Percentiles rank a stretch among this genome's conserved stretches.
These are phyloP conservation scores for Toxicodendron radicans DNA, from an alignment of 345 rosid genomes.

Conservation along the genomic window DNA sequence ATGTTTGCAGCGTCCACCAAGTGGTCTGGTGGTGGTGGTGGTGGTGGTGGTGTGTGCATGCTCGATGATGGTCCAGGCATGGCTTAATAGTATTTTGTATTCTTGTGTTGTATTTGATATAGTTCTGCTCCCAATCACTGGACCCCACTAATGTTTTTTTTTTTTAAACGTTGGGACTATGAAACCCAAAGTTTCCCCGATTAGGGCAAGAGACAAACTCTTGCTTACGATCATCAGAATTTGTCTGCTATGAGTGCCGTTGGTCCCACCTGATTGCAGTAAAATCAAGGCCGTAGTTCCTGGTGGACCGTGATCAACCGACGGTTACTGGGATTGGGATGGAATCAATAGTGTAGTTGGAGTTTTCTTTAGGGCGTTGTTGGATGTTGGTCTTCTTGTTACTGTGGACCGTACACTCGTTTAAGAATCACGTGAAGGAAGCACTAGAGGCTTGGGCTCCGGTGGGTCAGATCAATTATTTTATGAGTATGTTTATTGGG, in stretches of 20 bases:
- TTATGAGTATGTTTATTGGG: no score
- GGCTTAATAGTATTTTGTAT: slow-evolving; percentile 34
- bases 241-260: not conserved
- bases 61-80: slow-evolving; percentile 42
- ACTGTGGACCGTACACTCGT: not conserved
- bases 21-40: slow-evolving; percentile 26
- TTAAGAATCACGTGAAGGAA: not conserved
- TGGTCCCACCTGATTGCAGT: not conserved
- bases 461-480: not conserved
- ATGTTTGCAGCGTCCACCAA: not conserved
- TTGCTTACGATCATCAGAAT: not conserved
- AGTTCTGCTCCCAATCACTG: not conserved
- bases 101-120: not conserved
- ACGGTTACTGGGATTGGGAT: not conserved
- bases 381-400: no score
- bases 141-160: slow-evolving; percentile 21
- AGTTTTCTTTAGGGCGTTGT: not conserved
- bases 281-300: not conserved
- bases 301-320: not conserved
- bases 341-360: not conserved
- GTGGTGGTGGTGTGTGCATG: slow-evolving; percentile 24
- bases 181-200: not conserved
- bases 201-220: slow-evolving; percentile 14
- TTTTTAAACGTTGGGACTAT: slow-evolving; percentile 32
- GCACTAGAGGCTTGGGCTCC: not conserved